Evolutionary conservation across 345 rosid species (phyloP), one percentile per base, ranked within the genome.

Genomic region (Clarkia xantiana): DNA sequence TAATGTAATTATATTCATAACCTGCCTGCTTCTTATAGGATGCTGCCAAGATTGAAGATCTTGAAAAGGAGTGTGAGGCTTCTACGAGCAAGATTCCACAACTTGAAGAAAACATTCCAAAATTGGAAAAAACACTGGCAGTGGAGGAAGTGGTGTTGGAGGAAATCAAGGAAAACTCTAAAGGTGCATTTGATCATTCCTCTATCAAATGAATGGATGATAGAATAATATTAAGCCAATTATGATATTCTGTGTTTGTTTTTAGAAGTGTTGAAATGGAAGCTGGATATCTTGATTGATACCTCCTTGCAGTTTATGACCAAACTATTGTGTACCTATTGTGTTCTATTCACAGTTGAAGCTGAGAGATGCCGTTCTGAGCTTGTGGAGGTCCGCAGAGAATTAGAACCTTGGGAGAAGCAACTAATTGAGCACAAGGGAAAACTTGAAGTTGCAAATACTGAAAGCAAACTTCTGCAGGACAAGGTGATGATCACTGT

Each of bases 351-450:
- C 5, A 42, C 83, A 91, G 96, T 65, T 74, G 95, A 91, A 74
- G 74, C 93, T 54, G 96, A 91, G 78, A 70, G 51, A 64, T 69
- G 76, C 62, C 83, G 81, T 64, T 68, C 85, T 54, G 80, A 91
- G 73, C 94, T 91, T 60, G 71, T 63, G 22, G 80, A 67, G 44
- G 75, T 91, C 55, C 94, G 98, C 14, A 72, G 85, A 49, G 86
- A 91, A 55, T 55, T 91, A 64, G 87, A 91, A 69, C 98, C 98
- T 25, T 91, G 98, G 96, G 96, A 91, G 49, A 72, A 72, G 42
- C 81, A 84, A 60, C 50, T 86, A 66, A 86, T 86, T 64, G 83
- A 70, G 66, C 96, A 76, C 75, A 86, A 60, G 75, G 98, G 98
- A 53, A 78, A 79, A 60, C 78, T 81, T 70, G 96, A 84, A 54